Evolutionary conservation across 495 filamentous ascomycete genomes (phyloP).

Genomic region (Tuber brumale): DNA sequence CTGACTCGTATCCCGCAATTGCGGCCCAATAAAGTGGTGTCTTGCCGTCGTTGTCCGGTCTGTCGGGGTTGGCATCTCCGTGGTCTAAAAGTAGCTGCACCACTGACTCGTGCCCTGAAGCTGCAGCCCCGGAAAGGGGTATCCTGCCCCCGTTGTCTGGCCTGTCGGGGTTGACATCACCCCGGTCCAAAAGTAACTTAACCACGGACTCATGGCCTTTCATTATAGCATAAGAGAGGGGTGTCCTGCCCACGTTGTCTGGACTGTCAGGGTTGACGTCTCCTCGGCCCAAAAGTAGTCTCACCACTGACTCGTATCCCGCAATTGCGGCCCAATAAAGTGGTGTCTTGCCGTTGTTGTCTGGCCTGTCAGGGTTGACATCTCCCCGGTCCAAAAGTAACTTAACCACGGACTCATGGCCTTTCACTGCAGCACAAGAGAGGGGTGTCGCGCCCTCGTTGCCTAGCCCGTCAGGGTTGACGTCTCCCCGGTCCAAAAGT

Average conservation of each 20-base stretch:
- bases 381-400: neutral
- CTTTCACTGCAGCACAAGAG: neutral
- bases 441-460: neutral
- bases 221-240: neutral
- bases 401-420: neutral
- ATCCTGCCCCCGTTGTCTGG: neutral
- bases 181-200: neutral
- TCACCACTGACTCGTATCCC: neutral
- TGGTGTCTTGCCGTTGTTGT: neutral
- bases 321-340: neutral
- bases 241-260: neutral
- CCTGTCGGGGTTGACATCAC: neutral
- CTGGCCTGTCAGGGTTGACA: neutral
- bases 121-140: neutral
- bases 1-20: neutral
- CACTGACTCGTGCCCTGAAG: slow-evolving; percentile 13
- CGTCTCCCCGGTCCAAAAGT: neutral
- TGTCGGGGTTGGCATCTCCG: neutral
- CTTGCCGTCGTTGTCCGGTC: slow-evolving; percentile 7
- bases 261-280: neutral
- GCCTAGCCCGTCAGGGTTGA: neutral
- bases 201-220: neutral
- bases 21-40: neutral
- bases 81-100: neutral
- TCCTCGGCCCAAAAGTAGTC: neutral